phyloP scores from a whole-genome alignment of 2,329 filamentous ascomycete species.

The Apiospora aurea region DNA sequence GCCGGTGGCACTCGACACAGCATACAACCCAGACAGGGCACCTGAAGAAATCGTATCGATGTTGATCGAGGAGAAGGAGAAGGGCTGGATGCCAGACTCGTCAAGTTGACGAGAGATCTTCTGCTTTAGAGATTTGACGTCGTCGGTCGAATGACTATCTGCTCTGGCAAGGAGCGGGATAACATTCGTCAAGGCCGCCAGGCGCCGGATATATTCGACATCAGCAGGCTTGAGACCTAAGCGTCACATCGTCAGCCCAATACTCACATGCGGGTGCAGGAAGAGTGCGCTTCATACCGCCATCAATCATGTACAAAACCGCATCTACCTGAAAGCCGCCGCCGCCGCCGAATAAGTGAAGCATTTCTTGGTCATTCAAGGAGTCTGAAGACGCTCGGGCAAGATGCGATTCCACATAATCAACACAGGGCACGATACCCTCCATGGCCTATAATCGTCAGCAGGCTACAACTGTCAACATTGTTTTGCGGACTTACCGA shows the following conservation, averaged over 20 bases:
- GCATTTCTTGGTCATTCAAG: conserved; percentile 76
- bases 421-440: conserved; percentile 64
- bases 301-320: conserved; percentile 80
- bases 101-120: conserved; percentile 63
- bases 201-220: conserved; percentile 72
- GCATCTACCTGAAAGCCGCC: conserved; percentile 86
- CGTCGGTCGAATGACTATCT: conserved; percentile 69
- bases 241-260: conserved; percentile 33
- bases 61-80: conserved; percentile 63
- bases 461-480: conserved; percentile 6
- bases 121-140: conserved; percentile 66
- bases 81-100: conserved; percentile 66
- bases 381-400: conserved; percentile 67
- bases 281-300: conserved; percentile 60
- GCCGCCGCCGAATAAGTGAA: conserved; percentile 79
- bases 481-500: conserved; percentile 47
- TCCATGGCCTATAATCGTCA: conserved; percentile 51
- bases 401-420: conserved; percentile 77
- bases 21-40: conserved; percentile 63
- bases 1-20: conserved; percentile 76
- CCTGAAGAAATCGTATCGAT: conserved; percentile 29
- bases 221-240: conserved; percentile 68
- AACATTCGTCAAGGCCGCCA: conserved; percentile 80
- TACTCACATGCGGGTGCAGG: not conserved
- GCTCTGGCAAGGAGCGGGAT: conserved; percentile 82